Conservation (phyloP, 495 filamentous ascomycete genomes). For the Apiosordaria backusii region DNA sequence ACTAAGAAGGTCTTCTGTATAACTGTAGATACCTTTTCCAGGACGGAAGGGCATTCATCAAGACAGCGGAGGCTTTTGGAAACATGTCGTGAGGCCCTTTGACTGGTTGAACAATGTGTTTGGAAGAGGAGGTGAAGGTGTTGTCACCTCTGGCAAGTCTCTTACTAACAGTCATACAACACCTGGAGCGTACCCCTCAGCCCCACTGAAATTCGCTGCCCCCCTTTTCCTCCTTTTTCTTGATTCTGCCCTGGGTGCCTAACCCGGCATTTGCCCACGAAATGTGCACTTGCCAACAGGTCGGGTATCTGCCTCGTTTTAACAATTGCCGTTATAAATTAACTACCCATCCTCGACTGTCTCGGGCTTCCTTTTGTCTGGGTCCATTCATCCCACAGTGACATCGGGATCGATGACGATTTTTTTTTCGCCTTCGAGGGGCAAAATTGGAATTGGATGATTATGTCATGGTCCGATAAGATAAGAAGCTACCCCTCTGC, state of each 20-base stretch:
- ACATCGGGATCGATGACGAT: no score
- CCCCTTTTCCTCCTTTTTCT: background rate
- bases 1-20: no score
- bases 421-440: background rate
- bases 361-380: background rate
- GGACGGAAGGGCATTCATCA: no score
- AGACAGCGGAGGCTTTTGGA: no score
- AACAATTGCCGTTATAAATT: slow-evolving; percentile 1
- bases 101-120: no score
- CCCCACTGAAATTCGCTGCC: slow-evolving; percentile 7
- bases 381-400: background rate
- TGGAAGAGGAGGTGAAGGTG: no score
- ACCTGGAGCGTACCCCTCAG: background rate
- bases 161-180: background rate
- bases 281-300: background rate
- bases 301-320: slow-evolving; percentile 18
- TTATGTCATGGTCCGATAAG: slow-evolving; percentile 38
- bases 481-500: slow-evolving; percentile 16
- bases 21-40: no score
- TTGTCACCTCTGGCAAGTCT: slow-evolving; percentile 10
- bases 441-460: no score
- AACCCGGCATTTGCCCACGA: slow-evolving; percentile 8
- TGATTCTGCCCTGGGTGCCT: slow-evolving; percentile 22
- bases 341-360: background rate
- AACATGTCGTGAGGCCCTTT: no score